Base-by-base conservation (phyloP, 2,329 filamentous ascomycete species). In the Colletotrichum lupini region DNA sequence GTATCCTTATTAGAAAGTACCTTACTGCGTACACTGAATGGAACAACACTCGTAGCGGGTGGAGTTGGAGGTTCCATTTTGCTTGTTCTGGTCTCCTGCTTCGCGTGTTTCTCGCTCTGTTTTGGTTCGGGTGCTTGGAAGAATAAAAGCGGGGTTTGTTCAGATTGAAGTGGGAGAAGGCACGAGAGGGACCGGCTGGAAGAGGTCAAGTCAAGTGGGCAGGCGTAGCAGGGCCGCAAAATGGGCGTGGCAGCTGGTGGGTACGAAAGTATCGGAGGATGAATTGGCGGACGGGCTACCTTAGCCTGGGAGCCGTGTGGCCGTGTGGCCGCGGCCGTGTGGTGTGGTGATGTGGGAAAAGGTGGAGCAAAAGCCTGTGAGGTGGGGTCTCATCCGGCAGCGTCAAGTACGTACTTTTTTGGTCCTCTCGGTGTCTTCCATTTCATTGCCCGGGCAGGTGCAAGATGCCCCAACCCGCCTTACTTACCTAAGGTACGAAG, bases 271-370 rank as follows among this genome's bases (percentile, higher is more conserved):
- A 53, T 49, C 58, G 35, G 65, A 58, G 57, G 59, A 59, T 64
- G 66, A 69, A 49, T 68, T 68, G 69, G 65, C 46, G 53, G 63
- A 62, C 49, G 55, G 61, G 68, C 56, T 53, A 28, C 70, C 37
- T 59, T 61, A 52, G 67, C 22, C 70, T 70, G 55, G 67, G 68
- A 67, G 67, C 65, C 66, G 66, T 69, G 58, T 64, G 67, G 61
- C 37, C 55, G 67, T 71, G 58, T 73, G 66, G 69, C 42, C 53
- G 24, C 60, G 62, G 37, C 52, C 52, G 56, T 59, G 46, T 64
- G 56, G 35, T 67, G 49, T 37, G 60, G 37, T 58, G 57, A 58
- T 30, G 57, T 24, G 46, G 22, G 63, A 49, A 68, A 30, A 26
- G 30, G n/a, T 62, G 12, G 5, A 49, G 24, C 12, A 12, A 35